phyloP scores from a whole-genome alignment of 2,329 filamentous ascomycete species.

The Cytospora piceicola region DNA sequence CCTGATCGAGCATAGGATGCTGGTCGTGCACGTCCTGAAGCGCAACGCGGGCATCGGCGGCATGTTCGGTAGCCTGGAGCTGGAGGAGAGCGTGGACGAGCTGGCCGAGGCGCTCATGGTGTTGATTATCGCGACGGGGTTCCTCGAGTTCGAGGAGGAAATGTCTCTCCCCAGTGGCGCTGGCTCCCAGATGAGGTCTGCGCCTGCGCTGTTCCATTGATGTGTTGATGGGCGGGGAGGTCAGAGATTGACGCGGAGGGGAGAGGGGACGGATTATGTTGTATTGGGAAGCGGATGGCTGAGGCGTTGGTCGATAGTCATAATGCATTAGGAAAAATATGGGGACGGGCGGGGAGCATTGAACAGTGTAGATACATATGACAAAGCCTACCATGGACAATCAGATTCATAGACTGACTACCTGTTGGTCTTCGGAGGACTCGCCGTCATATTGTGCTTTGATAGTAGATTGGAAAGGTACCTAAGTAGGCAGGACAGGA shows the following conservation, averaged over 20 bases:
- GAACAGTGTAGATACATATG: slow-evolving; percentile 3
- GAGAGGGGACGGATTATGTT: neutral
- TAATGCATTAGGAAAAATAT: neutral
- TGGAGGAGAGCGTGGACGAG: slow-evolving; percentile 70
- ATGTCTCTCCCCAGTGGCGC: slow-evolving; percentile 18
- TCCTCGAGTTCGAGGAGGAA: slow-evolving; percentile 61
- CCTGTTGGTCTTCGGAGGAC: neutral
- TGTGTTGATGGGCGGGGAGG: neutral
- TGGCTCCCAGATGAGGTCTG: slow-evolving; percentile 13
- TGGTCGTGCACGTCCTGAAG: slow-evolving; percentile 90
- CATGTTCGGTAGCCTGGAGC: slow-evolving; percentile 30
- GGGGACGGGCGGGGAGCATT: neutral
- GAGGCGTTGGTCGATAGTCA: slow-evolving; percentile 3
- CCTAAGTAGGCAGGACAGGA: no score
- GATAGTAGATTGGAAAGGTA: no score
- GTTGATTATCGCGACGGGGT: slow-evolving; percentile 79
- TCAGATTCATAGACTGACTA: neutral
- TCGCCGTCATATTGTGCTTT: neutral
- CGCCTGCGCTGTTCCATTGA: slow-evolving; percentile 27
- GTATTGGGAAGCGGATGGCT: neutral
- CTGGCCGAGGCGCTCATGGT: slow-evolving; percentile 85
- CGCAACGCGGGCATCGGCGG: slow-evolving; percentile 73
- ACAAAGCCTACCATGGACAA: neutral
- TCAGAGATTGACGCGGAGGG: no score
- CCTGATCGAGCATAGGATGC: slow-evolving; percentile 77